A percentile compares a stretch with the other conserved stretches of the same genome.
These are phyloP conservation scores for Dendrobium catenatum DNA, from an alignment of 106 monocot species.

Conservation along the genomic window DNA sequence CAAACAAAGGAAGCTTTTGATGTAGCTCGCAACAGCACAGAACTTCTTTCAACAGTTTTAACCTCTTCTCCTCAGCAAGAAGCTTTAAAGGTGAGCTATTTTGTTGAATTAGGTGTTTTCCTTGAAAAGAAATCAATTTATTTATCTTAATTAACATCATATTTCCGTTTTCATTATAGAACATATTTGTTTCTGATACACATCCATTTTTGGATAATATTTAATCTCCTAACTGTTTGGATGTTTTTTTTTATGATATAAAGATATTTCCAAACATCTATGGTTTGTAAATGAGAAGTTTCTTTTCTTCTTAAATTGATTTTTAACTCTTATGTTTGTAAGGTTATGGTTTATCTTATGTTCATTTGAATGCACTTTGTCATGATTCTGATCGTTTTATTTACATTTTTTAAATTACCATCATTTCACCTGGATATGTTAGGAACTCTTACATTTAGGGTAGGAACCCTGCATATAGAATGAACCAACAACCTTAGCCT, in stretches of 20 bases:
- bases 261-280: neutral
- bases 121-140: neutral
- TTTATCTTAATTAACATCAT: neutral
- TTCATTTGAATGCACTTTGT: neutral
- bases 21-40: constrained; percentile 57
- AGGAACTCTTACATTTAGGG: neutral
- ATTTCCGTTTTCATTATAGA: neutral
- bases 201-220: too few relatives aligned
- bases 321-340: neutral
- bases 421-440: too few relatives aligned
- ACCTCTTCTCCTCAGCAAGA: constrained; percentile 68
- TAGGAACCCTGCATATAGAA: too few relatives aligned
- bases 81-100: constrained; percentile 31
- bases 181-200: neutral
- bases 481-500: too few relatives aligned
- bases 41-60: constrained; percentile 67
- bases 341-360: neutral
- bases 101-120: neutral
- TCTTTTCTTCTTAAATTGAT: neutral
- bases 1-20: constrained; percentile 65
- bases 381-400: too few relatives aligned
- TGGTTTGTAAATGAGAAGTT: neutral
- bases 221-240: too few relatives aligned
- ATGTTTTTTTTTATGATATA: too few relatives aligned
- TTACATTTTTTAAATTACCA: neutral